A percentile compares a stretch with the other conserved stretches of the same genome.
phyloP scores from a whole-genome alignment of 176 grass and related monocot genomes.

The Dactylis glomerata region DNA sequence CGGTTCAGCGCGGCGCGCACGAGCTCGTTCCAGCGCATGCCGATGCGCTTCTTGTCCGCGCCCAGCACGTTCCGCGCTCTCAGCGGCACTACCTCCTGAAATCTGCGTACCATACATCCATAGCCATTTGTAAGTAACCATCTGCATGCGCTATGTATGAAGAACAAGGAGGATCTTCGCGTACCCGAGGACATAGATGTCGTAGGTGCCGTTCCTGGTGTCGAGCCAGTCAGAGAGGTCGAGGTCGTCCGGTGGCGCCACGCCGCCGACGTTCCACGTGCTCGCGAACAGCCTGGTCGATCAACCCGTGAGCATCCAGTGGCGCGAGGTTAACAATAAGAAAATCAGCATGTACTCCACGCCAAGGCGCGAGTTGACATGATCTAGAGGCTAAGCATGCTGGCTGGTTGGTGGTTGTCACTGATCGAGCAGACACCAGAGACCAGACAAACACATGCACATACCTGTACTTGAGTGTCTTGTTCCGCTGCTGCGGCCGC shows the following conservation, averaged over 20 bases:
- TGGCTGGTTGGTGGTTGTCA: neutral
- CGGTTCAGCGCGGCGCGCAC: conserved; percentile 70
- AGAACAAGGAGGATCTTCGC: neutral
- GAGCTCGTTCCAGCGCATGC: conserved; percentile 79
- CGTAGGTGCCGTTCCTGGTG: conserved; percentile 54
- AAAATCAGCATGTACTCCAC: neutral
- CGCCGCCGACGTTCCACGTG: conserved; percentile 97
- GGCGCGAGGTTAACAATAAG: neutral
- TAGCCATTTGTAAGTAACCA: neutral
- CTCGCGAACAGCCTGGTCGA: conserved; percentile 63
- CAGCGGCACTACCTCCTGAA: conserved; percentile 92
- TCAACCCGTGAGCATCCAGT: neutral
- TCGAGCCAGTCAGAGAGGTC: conserved; percentile 90
- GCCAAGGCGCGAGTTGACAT: neutral
- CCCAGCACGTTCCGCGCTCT: conserved; percentile 81
- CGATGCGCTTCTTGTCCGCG: conserved; percentile 64
- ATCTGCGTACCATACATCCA: conserved; percentile 11
- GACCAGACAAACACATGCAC: neutral
- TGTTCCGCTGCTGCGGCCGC: conserved; percentile 32
- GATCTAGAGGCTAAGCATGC: neutral
- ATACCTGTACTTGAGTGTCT: conserved; percentile 73
- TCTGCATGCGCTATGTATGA: neutral
- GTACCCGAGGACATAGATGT: conserved; percentile 89
- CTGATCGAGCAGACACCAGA: neutral
- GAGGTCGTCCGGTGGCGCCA: conserved; percentile 56